These are phyloP conservation scores for Mortierella polycephala DNA, from an alignment of 371 early-diverging fungal genomes.

Conservation along the genomic window DNA sequence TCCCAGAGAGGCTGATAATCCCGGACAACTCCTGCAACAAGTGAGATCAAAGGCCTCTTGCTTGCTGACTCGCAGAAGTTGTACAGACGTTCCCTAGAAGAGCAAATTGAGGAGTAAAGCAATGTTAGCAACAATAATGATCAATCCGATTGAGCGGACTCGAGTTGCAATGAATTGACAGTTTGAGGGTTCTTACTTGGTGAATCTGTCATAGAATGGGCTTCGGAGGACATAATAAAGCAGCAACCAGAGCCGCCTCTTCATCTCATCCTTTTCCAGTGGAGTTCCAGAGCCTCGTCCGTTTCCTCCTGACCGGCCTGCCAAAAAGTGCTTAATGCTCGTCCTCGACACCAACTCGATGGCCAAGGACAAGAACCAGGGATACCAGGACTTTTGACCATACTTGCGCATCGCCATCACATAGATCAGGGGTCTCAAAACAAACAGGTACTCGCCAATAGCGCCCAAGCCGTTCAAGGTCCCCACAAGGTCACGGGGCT, in stretches of 20 bases:
- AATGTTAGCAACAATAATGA: neutral
- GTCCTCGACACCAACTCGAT: slow-evolving; percentile 74
- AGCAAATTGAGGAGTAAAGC: neutral
- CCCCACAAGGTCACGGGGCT: slow-evolving; percentile 77
- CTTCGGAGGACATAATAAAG: slow-evolving; percentile 85
- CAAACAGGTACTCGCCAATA: slow-evolving; percentile 83
- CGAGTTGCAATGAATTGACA: neutral
- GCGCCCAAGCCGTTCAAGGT: slow-evolving; percentile 64
- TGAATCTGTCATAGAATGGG: slow-evolving; percentile 85
- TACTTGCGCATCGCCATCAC: slow-evolving; percentile 80
- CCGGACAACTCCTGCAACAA: slow-evolving; percentile 70
- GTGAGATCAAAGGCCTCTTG: slow-evolving; percentile 70
- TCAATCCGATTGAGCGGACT: neutral
- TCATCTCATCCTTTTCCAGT: slow-evolving; percentile 84
- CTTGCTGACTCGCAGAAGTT: slow-evolving; percentile 61
- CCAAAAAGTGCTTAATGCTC: slow-evolving; percentile 45
- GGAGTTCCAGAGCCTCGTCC: slow-evolving; percentile 60
- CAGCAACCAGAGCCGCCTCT: slow-evolving; percentile 75
- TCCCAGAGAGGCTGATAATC: slow-evolving; percentile 97
- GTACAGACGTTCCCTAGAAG: slow-evolving; percentile 57
- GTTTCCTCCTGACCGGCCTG: slow-evolving; percentile 24
- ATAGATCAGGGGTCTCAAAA: slow-evolving; percentile 88
- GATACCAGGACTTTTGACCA: slow-evolving; percentile 84
- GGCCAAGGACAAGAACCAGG: slow-evolving; percentile 84
- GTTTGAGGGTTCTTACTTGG: slow-evolving; percentile 63